phyloP scores from a whole-genome alignment of 2,329 filamentous ascomycete genomes.

The Cladosporium oxysporum region DNA sequence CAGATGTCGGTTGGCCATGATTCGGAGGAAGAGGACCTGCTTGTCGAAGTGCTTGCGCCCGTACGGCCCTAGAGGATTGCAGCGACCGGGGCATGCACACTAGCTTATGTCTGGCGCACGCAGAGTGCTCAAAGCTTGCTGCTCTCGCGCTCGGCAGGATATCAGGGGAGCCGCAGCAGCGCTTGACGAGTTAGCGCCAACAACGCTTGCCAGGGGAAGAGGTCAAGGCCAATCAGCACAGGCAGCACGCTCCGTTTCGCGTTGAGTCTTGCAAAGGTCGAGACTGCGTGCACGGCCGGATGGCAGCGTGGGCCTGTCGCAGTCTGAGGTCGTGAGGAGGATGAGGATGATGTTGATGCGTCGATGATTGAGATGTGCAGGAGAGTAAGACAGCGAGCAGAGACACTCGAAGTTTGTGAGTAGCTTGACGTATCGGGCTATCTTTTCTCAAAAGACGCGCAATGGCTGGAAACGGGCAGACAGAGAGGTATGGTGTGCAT shows the following conservation, averaged over 20 bases:
- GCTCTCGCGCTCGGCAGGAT: background rate
- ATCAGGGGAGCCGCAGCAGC: conserved; percentile 1
- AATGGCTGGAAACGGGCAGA: background rate
- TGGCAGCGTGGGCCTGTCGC: background rate
- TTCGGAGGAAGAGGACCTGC: background rate
- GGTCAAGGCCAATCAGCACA: background rate
- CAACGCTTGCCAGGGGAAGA: background rate
- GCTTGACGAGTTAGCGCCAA: background rate
- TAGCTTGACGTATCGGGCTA: no score
- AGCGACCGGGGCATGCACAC: conserved; percentile 9
- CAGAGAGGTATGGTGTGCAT: background rate
- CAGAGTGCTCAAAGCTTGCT: background rate
- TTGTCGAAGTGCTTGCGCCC: background rate
- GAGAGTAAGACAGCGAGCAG: background rate
- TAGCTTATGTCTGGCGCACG: conserved; percentile 19
- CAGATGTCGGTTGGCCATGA: conserved; percentile 15
- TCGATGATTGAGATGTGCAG: background rate
- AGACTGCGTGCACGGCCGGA: conserved; percentile 8
- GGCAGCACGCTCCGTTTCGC: background rate
- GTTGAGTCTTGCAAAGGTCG: conserved; percentile 2
- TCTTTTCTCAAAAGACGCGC: no score
- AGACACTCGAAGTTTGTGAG: background rate
- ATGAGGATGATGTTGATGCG: background rate
- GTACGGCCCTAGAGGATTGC: conserved; percentile 7
- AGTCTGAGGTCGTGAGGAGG: background rate